Percentiles rank a stretch among this genome's conserved stretches.
phyloP scores from a whole-genome alignment of 495 filamentous ascomycete species.

The Chaetomium fimeti region DNA sequence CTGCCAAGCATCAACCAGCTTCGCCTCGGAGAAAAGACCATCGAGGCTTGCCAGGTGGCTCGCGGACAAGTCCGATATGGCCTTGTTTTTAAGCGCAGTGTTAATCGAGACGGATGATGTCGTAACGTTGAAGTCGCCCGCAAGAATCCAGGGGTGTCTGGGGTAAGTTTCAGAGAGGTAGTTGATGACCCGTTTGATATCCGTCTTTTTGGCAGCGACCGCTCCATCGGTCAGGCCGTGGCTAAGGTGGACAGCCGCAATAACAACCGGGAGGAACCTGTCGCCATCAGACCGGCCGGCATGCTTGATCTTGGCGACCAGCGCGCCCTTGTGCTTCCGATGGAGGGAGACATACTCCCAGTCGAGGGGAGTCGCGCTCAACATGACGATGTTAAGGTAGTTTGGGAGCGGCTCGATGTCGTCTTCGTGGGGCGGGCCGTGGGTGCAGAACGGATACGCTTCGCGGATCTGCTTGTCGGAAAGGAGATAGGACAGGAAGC shows the following conservation, averaged over 20 bases:
- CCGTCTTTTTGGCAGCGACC: conserved; percentile 49
- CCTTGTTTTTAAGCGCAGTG: conserved; percentile 45
- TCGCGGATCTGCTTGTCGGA: conserved; percentile 42
- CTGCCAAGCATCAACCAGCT: conserved; percentile 47
- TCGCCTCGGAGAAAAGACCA: conserved; percentile 32
- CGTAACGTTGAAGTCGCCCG: conserved; percentile 58
- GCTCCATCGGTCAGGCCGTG: conserved; percentile 54
- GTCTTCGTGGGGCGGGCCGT: conserved; percentile 49
- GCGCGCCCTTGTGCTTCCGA: conserved; percentile 51
- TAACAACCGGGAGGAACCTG: conserved; percentile 35
- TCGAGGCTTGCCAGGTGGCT: conserved; percentile 38
- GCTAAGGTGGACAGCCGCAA: conserved; percentile 56
- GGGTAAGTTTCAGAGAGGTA: conserved; percentile 41
- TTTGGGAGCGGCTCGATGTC: conserved; percentile 52
- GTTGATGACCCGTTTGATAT: conserved; percentile 46
- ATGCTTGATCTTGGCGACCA: conserved; percentile 44
- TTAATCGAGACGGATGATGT: conserved; percentile 52
- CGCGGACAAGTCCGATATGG: conserved; percentile 43
- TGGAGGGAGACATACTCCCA: conserved; percentile 50
- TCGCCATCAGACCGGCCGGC: conserved; percentile 31
- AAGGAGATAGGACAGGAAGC: conserved; percentile 54
- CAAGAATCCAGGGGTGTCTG: conserved; percentile 50
- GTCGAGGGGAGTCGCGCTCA: conserved; percentile 50
- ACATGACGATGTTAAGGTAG: conserved; percentile 54
- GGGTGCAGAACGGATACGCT: conserved; percentile 51